These are phyloP conservation scores for Rhexocercosporidium sp. DNA, from an alignment of 2,329 filamentous ascomycete genomes.

Conservation along the genomic window DNA sequence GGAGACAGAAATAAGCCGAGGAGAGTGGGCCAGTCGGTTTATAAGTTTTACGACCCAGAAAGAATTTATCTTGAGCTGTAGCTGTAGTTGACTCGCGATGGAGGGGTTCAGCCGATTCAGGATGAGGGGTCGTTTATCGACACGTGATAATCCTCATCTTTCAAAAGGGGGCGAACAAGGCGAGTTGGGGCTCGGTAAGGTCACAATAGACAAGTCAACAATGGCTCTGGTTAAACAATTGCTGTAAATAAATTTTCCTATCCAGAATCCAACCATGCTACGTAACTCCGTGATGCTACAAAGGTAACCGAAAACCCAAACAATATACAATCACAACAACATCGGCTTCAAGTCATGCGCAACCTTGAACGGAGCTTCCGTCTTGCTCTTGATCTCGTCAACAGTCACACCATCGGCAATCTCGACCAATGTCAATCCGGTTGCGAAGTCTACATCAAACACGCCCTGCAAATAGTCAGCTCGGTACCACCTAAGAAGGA, in stretches of 20 bases:
- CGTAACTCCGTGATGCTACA: constrained; percentile 6
- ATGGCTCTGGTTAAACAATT: not conserved
- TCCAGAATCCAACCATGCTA: constrained; percentile 16
- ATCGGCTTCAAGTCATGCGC: constrained; percentile 83
- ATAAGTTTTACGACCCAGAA: not conserved
- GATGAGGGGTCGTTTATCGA: constrained; percentile 6
- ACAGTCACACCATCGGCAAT: constrained; percentile 89
- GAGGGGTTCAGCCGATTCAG: not conserved
- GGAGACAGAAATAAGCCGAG: not conserved
- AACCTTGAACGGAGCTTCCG: constrained; percentile 83
- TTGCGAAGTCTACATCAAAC: constrained; percentile 81
- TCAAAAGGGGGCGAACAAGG: not conserved
- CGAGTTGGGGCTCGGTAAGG: too few relatives aligned
- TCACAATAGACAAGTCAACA: not conserved
- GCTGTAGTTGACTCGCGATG: not conserved
- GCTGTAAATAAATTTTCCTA: constrained; percentile 4
- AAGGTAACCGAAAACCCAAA: constrained; percentile 21
- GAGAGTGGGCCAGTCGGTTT: not conserved
- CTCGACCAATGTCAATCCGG: constrained; percentile 82
- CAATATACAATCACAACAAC: constrained; percentile 49
- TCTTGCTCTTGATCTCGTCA: constrained; percentile 87
- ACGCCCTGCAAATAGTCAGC: constrained; percentile 48
- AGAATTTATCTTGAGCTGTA: not conserved
- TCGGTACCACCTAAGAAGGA: not conserved
- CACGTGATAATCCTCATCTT: constrained; percentile 1